A percentile compares a stretch with the other conserved stretches of the same genome.
phyloP scores from a whole-genome alignment of 1,284 basidiomycete species.

The Afroboletus lepidellus region DNA sequence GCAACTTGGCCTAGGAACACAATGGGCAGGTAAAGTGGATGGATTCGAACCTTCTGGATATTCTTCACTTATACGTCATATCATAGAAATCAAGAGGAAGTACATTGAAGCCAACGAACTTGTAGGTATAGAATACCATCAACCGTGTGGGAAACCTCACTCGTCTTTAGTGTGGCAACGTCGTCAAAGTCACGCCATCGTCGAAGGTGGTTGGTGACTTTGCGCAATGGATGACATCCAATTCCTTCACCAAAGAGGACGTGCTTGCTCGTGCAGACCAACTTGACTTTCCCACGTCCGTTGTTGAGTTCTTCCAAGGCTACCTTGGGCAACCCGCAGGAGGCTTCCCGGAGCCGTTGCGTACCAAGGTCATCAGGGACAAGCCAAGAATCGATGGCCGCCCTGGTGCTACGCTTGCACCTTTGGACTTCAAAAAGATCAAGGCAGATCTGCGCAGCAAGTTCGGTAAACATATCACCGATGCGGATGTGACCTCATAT shows the following conservation, averaged over 20 bases:
- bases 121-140: constrained; percentile 43
- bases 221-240: constrained; percentile 98
- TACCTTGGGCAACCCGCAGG: constrained; percentile 96
- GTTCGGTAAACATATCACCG: constrained; percentile 93
- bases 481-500: constrained; percentile 92
- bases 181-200: constrained; percentile 99
- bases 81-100: constrained; percentile 92
- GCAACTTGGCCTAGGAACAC: constrained; percentile 94
- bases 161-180: constrained; percentile 80
- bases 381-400: constrained; percentile 92
- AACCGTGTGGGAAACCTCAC: constrained; percentile 16
- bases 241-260: constrained; percentile 84
- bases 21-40: constrained; percentile 75
- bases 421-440: constrained; percentile 95
- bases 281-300: constrained; percentile 96
- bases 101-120: constrained; percentile 97
- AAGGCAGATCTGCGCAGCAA: constrained; percentile 91
- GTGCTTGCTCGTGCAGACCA: constrained; percentile 84
- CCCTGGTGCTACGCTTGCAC: constrained; percentile 84
- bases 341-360: constrained; percentile 97
- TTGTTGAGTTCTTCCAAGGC: constrained; percentile 97
- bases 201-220: constrained; percentile 99
- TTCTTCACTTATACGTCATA: constrained; percentile 14
- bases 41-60: constrained; percentile 5
- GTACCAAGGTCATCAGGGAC: constrained; percentile 89